Conservation (phyloP, 257 asterid genomes). For the Ilex aquifolium region DNA sequence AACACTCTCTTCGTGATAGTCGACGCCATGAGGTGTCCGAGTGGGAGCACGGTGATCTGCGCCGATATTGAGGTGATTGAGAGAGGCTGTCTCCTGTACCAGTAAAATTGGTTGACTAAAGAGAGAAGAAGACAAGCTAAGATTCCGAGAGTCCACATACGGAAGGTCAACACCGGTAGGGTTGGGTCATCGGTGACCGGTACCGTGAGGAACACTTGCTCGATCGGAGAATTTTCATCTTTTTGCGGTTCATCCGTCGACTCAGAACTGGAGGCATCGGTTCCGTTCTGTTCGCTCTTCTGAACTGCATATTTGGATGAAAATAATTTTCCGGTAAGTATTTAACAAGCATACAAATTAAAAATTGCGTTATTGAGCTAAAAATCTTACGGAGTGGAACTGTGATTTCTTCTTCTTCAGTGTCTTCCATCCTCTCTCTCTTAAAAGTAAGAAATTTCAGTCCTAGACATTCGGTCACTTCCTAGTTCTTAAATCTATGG, state of each 20-base stretch:
- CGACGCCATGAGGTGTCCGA: conserved; percentile 81
- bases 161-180: conserved; percentile 14
- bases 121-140: conserved; percentile 20
- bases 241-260: background rate
- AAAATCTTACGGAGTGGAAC: background rate
- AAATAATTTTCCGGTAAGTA: too few relatives aligned
- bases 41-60: conserved; percentile 83
- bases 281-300: background rate
- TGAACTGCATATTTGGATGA: background rate
- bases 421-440: background rate
- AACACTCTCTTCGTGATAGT: conserved; percentile 45
- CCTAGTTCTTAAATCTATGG: too few relatives aligned
- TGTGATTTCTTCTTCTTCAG: background rate
- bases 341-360: too few relatives aligned
- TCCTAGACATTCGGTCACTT: too few relatives aligned
- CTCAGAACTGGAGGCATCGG: background rate
- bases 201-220: conserved; percentile 20
- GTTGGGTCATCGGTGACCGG: conserved; percentile 12
- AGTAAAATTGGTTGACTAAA: conserved; percentile 28
- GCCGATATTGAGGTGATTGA: conserved; percentile 74
- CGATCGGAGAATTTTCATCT: conserved; percentile 18
- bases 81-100: conserved; percentile 88
- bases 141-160: conserved; percentile 22
- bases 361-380: too few relatives aligned
- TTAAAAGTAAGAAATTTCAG: too few relatives aligned